Evolutionary conservation across 2,329 filamentous ascomycete genomes (phyloP).

Genomic region (Sodiomyces alkalinus): DNA sequence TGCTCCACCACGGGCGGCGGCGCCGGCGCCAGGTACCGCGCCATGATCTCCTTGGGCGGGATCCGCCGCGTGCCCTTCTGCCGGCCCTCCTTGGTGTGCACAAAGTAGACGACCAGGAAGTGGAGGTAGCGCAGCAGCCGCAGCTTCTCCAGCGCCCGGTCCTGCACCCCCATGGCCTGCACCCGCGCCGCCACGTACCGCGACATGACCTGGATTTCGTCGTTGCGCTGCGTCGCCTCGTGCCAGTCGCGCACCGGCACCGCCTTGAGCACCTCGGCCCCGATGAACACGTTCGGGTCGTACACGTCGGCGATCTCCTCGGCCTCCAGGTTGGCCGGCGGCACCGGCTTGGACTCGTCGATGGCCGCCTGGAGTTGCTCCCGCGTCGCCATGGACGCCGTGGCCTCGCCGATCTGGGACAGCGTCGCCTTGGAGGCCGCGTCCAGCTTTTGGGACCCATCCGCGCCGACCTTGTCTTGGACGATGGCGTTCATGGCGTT

Average conservation of each 20-base stretch:
- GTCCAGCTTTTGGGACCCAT: slow-evolving; percentile 31
- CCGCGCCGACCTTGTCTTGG: slow-evolving; percentile 14
- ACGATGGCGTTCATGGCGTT: slow-evolving; percentile 56
- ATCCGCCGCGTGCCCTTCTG: slow-evolving; percentile 33
- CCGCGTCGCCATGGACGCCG: slow-evolving; percentile 49
- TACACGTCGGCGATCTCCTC: slow-evolving; percentile 60
- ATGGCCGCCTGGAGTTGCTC: slow-evolving; percentile 49
- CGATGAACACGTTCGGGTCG: slow-evolving; percentile 49
- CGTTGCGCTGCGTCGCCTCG: slow-evolving; percentile 43
- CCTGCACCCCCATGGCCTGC: slow-evolving; percentile 34
- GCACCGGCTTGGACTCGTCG: slow-evolving; percentile 57
- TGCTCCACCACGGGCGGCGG: slow-evolving; percentile 49
- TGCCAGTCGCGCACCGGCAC: slow-evolving; percentile 64
- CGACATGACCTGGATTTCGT: slow-evolving; percentile 40
- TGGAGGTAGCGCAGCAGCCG: slow-evolving; percentile 46
- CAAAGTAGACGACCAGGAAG: slow-evolving; percentile 39
- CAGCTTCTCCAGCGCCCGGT: slow-evolving; percentile 35
- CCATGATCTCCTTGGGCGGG: slow-evolving; percentile 46
- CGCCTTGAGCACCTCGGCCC: slow-evolving; percentile 48
- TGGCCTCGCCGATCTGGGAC: slow-evolving; percentile 44
- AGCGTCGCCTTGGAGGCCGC: slow-evolving; percentile 45
- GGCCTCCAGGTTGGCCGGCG: slow-evolving; percentile 52
- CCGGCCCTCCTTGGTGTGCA: slow-evolving; percentile 27
- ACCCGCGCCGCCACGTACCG: slow-evolving; percentile 53
- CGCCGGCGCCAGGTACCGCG: slow-evolving; percentile 37